phyloP scores from a whole-genome alignment of 1,139 yeast genomes.

The Suhomyces bribrorum region DNA sequence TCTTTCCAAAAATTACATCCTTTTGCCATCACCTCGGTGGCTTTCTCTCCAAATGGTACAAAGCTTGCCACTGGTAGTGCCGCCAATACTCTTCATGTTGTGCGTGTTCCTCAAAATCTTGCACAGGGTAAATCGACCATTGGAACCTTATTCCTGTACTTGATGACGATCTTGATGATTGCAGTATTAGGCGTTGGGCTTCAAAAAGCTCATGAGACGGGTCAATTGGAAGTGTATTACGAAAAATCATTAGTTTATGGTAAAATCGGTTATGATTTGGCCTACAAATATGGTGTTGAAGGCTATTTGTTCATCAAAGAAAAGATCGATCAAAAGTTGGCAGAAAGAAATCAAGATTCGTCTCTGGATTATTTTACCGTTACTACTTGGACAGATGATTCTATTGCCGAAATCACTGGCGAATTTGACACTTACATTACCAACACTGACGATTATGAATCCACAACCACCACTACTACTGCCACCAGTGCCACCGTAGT shows the following conservation, averaged over 20 bases:
- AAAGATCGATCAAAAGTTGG: slow-evolving; percentile 36
- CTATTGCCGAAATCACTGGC: slow-evolving; percentile 5
- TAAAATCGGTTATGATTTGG: slow-evolving; percentile 22
- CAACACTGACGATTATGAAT: slow-evolving; percentile 1
- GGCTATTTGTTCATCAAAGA: slow-evolving; percentile 32
- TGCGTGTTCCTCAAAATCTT: slow-evolving; percentile 57
- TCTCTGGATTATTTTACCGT: slow-evolving; percentile 4
- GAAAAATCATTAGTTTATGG: slow-evolving; percentile 18
- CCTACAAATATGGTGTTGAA: slow-evolving; percentile 30
- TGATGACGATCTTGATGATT: slow-evolving; percentile 48
- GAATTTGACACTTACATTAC: slow-evolving; percentile 6
- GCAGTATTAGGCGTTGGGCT: slow-evolving; percentile 49
- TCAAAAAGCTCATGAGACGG: slow-evolving; percentile 39
- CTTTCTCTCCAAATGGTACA: slow-evolving; percentile 69
- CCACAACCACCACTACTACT: slow-evolving; percentile 2
- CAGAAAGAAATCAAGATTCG: slow-evolving; percentile 3
- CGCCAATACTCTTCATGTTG: slow-evolving; percentile 69
- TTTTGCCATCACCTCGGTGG: slow-evolving; percentile 77
- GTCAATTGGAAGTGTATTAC: slow-evolving; percentile 31
- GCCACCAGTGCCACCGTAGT: slow-evolving; percentile 3
- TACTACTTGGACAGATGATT: slow-evolving; percentile 2
- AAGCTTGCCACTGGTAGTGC: slow-evolving; percentile 79
- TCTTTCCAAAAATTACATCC: slow-evolving; percentile 64
- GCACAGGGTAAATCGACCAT: slow-evolving; percentile 46
- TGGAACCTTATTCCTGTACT: slow-evolving; percentile 40